Evolutionary conservation across 129 eudicot species (phyloP).

Genomic region (Logfia minima): DNA sequence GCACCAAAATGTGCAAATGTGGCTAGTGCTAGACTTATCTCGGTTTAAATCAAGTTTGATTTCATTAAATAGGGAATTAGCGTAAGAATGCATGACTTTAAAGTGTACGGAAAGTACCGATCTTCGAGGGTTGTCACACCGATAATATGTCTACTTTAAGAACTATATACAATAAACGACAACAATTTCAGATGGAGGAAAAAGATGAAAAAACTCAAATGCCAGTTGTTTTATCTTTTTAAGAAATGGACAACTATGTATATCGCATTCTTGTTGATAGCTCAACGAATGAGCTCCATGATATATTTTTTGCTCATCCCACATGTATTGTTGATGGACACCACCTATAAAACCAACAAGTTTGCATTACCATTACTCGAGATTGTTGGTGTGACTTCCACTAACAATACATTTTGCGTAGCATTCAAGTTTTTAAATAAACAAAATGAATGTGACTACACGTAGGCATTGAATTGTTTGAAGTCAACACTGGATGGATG

Average conservation of each 20-base stretch:
- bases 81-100: too few relatives aligned
- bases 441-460: neutral
- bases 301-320: neutral
- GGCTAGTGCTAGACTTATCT: too few relatives aligned
- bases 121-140: too few relatives aligned
- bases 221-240: neutral
- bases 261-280: neutral
- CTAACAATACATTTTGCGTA: neutral
- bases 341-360: neutral
- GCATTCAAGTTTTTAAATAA: neutral
- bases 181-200: neutral
- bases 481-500: neutral
- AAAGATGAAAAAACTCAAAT: neutral
- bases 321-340: neutral
- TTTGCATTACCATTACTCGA: neutral
- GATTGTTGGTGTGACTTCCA: neutral
- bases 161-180: neutral
- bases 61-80: too few relatives aligned
- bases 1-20: too few relatives aligned
- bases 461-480: neutral
- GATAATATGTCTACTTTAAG: neutral
- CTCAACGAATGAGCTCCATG: neutral
- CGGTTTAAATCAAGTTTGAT: too few relatives aligned
- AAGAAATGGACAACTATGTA: neutral
- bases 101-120: too few relatives aligned